Percentiles rank a stretch among this genome's conserved stretches.
These are phyloP conservation scores for Vigna reflexopilosa DNA, from an alignment of 306 rosid species.

Conservation along the genomic window DNA sequence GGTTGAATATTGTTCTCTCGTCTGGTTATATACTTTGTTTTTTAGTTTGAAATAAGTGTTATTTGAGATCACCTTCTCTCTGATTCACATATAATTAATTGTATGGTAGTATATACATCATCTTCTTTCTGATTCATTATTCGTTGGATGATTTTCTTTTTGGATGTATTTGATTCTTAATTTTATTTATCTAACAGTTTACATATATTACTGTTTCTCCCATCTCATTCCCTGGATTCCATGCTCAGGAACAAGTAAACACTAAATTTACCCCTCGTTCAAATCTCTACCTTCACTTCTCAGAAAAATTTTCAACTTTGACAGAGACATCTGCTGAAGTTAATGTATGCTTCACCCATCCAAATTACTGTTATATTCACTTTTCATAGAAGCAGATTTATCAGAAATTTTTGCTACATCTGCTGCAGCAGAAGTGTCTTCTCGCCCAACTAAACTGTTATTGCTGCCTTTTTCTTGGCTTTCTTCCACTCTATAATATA, in stretches of 20 bases:
- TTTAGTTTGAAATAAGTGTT: not conserved
- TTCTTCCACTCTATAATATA: conserved; percentile 71
- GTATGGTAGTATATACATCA: not conserved
- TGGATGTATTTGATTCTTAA: not conserved
- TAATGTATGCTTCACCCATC: not conserved
- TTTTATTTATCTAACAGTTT: not conserved
- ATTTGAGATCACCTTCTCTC: not conserved
- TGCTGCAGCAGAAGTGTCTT: conserved; percentile 40
- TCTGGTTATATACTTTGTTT: conserved; percentile 9
- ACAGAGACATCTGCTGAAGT: not conserved
- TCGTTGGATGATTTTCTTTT: not conserved
- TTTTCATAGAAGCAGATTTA: conserved; percentile 25
- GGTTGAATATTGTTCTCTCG: conserved; percentile 45
- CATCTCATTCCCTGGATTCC: not conserved
- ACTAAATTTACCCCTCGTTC: not conserved
- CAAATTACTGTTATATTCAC: conserved; percentile 19
- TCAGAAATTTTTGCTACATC: conserved; percentile 23
- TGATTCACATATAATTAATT: not conserved
- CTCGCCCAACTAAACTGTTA: conserved; percentile 28
- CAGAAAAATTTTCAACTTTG: not conserved
- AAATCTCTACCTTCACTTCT: conserved; percentile 6
- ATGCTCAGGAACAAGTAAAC: conserved; percentile 16
- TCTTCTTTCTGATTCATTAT: not conserved
- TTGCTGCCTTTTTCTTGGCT: conserved; percentile 45
- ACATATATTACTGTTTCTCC: not conserved